Evolutionary conservation across 768 basidiomycete genomes (phyloP).

Genomic region (Kwoniella botswanensis): DNA sequence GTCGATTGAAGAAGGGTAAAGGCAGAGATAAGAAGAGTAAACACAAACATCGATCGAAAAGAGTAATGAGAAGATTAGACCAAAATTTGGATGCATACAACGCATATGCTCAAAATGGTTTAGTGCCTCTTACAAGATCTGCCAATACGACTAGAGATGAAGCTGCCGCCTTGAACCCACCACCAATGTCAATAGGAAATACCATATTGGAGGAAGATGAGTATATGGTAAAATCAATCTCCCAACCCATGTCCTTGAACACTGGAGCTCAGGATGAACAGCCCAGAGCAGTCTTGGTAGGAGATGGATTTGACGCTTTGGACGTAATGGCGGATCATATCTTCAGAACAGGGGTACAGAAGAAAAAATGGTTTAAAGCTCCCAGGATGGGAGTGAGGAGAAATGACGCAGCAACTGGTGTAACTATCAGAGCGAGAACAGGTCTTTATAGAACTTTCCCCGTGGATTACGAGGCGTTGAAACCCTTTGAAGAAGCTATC

Average conservation of each 20-base stretch:
- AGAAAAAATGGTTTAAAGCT: slow-evolving; percentile 53
- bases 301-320: slow-evolving; percentile 52
- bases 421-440: slow-evolving; percentile 47
- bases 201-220: slow-evolving; percentile 17
- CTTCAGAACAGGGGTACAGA: slow-evolving; percentile 46
- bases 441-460: slow-evolving; percentile 71
- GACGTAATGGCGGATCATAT: slow-evolving; percentile 56
- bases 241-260: slow-evolving; percentile 10
- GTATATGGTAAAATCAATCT: neutral
- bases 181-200: slow-evolving; percentile 11
- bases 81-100: slow-evolving; percentile 48
- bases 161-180: slow-evolving; percentile 2
- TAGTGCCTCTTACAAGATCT: slow-evolving; percentile 28
- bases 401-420: slow-evolving; percentile 44
- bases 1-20: slow-evolving; percentile 12
- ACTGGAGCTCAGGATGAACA: slow-evolving; percentile 15
- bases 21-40: slow-evolving; percentile 22
- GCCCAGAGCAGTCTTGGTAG: slow-evolving; percentile 40
- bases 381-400: slow-evolving; percentile 38
- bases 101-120: slow-evolving; percentile 45
- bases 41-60: slow-evolving; percentile 34
- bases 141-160: slow-evolving; percentile 12
- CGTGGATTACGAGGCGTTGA: slow-evolving; percentile 79
- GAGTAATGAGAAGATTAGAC: slow-evolving; percentile 43
- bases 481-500: slow-evolving; percentile 66